Conservation (phyloP, 2,329 filamentous ascomycete genomes). For the Parastagonospora avenae region DNA sequence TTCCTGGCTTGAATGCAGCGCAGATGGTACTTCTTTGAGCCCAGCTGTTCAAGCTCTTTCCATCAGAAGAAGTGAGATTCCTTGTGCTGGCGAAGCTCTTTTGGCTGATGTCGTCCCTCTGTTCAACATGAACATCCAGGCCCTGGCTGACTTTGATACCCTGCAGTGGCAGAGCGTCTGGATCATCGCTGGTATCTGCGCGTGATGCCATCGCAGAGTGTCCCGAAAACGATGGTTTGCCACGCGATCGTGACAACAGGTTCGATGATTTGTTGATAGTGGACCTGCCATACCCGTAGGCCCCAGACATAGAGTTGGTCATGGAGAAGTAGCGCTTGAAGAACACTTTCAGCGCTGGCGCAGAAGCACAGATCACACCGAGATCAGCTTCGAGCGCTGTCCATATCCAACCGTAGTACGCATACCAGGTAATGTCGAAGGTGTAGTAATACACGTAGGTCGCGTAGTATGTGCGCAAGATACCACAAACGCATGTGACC, state of each 20-base stretch:
- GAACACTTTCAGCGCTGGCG: constrained; percentile 51
- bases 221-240: neutral
- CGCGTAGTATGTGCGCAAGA: constrained; percentile 47
- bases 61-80: constrained; percentile 18
- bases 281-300: constrained; percentile 7
- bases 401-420: constrained; percentile 48
- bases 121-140: constrained; percentile 24
- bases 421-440: constrained; percentile 50
- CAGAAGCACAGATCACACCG: constrained; percentile 50
- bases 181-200: constrained; percentile 7
- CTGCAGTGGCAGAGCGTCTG: constrained; percentile 21
- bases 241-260: neutral
- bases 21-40: constrained; percentile 23
- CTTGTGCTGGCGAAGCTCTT: constrained; percentile 24
- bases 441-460: constrained; percentile 38
- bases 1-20: constrained; percentile 13
- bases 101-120: constrained; percentile 22
- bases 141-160: constrained; percentile 29
- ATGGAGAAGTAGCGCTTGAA: constrained; percentile 48
- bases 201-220: constrained; percentile 10
- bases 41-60: constrained; percentile 13
- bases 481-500: constrained; percentile 44
- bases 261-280: constrained; percentile 7
- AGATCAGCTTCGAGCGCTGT: constrained; percentile 50
- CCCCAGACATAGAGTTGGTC: constrained; percentile 8